A percentile compares a stretch with the other conserved stretches of the same genome.
phyloP scores from a whole-genome alignment of 1,284 basidiomycete genomes.

The Stygiomarasmius scandens region DNA sequence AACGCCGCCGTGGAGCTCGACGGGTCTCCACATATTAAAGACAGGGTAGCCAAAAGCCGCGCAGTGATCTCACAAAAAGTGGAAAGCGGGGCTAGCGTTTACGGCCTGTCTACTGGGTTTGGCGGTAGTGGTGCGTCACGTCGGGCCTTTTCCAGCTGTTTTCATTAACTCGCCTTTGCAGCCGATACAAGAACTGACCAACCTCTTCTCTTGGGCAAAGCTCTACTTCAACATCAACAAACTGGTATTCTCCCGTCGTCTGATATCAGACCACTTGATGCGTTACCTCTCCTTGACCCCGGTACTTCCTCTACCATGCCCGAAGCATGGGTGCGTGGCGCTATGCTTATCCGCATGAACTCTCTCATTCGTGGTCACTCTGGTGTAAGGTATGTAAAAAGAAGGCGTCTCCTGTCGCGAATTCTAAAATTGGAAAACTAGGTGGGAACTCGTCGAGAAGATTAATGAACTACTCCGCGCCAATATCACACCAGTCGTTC shows the following conservation, averaged over 20 bases:
- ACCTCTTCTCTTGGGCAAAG: slow-evolving; percentile 69
- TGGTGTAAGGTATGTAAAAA: slow-evolving; percentile 59
- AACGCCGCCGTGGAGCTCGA: slow-evolving; percentile 57
- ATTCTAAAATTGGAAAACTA: too few relatives aligned
- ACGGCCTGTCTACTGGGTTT: slow-evolving; percentile 84
- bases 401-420: too few relatives aligned
- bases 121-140: slow-evolving; percentile 66
- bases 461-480: slow-evolving; percentile 75
- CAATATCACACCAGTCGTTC: slow-evolving; percentile 81
- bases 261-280: slow-evolving; percentile 40
- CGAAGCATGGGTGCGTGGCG: slow-evolving; percentile 83
- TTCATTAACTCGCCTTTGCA: slow-evolving; percentile 29
- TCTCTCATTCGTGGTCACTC: slow-evolving; percentile 87
- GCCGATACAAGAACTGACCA: slow-evolving; percentile 74
- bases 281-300: slow-evolving; percentile 66
- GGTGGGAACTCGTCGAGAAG: slow-evolving; percentile 76
- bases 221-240: slow-evolving; percentile 81
- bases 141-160: slow-evolving; percentile 26
- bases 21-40: slow-evolving; percentile 45
- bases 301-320: slow-evolving; percentile 75
- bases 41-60: slow-evolving; percentile 60
- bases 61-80: slow-evolving; percentile 69
- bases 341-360: slow-evolving; percentile 86
- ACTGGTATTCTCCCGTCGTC: slow-evolving; percentile 60
- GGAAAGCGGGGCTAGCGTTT: slow-evolving; percentile 67